Percentiles rank a stretch among this genome's conserved stretches.
phyloP scores from a whole-genome alignment of 1,284 basidiomycete species.

The Papiliotrema flavescens region DNA sequence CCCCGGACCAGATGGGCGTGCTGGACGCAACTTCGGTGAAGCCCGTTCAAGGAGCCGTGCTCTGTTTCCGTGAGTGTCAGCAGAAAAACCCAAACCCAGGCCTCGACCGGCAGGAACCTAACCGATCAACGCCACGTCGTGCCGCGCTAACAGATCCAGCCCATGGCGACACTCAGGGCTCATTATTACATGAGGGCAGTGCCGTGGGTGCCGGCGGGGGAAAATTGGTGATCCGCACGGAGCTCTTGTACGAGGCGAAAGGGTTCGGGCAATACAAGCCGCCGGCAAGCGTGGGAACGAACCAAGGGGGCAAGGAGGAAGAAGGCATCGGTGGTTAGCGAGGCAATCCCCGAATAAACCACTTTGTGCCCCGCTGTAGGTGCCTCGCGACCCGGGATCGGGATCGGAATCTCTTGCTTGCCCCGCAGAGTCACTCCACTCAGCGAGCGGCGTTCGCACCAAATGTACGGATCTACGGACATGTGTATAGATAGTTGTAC shows the following conservation, averaged over 20 bases:
- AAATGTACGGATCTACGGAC: too few species aligned
- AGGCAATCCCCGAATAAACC: too few species aligned
- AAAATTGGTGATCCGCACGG: slow-evolving; percentile 50
- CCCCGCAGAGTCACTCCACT: too few species aligned
- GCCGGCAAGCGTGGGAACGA: slow-evolving; percentile 32
- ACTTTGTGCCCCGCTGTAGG: too few species aligned
- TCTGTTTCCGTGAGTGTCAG: slow-evolving; percentile 54
- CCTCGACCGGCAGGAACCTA: neutral
- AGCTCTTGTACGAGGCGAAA: slow-evolving; percentile 49
- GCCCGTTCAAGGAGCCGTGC: slow-evolving; percentile 54
- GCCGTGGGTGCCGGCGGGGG: slow-evolving; percentile 45
- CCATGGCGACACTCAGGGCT: slow-evolving; percentile 48
- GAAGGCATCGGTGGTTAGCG: slow-evolving; percentile 24
- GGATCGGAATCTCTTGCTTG: too few species aligned
- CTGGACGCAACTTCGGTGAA: slow-evolving; percentile 55
- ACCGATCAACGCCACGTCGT: too few species aligned
- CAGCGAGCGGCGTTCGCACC: too few species aligned
- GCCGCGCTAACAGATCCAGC: slow-evolving; percentile 12
- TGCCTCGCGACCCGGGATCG: too few species aligned
- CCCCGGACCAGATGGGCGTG: slow-evolving; percentile 43
- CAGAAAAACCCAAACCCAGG: neutral
- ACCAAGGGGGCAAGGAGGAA: slow-evolving; percentile 28
- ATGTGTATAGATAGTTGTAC: too few species aligned
- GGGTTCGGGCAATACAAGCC: slow-evolving; percentile 48
- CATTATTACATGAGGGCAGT: slow-evolving; percentile 49